Conservation (phyloP, 805 yeast genomes). For the Cyberlindnera saturnus region DNA sequence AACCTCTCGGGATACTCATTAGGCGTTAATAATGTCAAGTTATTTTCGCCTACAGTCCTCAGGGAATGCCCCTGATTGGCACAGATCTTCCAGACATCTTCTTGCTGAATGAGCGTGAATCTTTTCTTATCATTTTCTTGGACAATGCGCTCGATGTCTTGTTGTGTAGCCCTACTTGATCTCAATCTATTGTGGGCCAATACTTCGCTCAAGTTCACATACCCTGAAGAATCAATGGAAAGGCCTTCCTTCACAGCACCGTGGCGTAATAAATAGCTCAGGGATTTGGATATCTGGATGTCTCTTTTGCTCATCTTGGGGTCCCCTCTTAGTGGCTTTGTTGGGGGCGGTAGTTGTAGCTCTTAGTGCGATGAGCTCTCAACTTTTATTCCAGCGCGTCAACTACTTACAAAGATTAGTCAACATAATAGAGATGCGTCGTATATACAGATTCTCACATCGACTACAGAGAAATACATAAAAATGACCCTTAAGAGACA, state of each 20-base stretch:
- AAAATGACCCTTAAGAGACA: too few relatives aligned
- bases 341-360: too few relatives aligned
- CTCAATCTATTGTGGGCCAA: slow-evolving; percentile 54
- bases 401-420: too few relatives aligned
- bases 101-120: slow-evolving; percentile 39
- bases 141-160: slow-evolving; percentile 59
- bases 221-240: slow-evolving; percentile 62
- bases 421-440: too few relatives aligned
- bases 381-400: too few relatives aligned
- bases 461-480: too few relatives aligned
- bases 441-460: too few relatives aligned
- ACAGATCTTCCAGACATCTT: slow-evolving; percentile 43
- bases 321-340: too few relatives aligned
- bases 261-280: slow-evolving; percentile 80
- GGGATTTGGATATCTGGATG: slow-evolving; percentile 58
- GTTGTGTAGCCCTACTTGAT: slow-evolving; percentile 44
- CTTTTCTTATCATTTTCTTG: slow-evolving; percentile 63
- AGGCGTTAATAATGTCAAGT: slow-evolving; percentile 32
- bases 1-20: slow-evolving; percentile 45
- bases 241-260: slow-evolving; percentile 69
- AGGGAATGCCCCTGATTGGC: slow-evolving; percentile 94
- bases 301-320: slow-evolving; percentile 31
- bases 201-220: slow-evolving; percentile 46
- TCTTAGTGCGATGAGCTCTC: too few relatives aligned
- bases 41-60: slow-evolving; percentile 33